Base-by-base conservation (phyloP, 2,329 filamentous ascomycete genomes). In the Aspergillus aculeatus region DNA sequence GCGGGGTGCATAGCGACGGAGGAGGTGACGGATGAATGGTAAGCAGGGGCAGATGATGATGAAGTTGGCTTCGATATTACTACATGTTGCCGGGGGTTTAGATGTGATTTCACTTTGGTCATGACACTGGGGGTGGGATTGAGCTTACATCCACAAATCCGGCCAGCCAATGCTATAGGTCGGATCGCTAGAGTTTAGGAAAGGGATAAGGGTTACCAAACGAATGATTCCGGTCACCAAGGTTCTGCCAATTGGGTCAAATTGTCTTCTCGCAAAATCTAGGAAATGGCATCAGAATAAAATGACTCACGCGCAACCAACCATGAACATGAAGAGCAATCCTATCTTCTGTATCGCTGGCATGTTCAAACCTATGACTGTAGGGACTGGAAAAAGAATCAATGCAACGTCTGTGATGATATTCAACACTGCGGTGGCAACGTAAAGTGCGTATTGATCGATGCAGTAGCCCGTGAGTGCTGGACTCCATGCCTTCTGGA, bases 1-100 rank as follows among this genome's bases (percentile, higher is more conserved):
- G 29, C 58, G 57, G 21, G 69, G 68, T 4, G 61, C 57, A 52
- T 70, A 62, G 14, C 50, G 56, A n/a, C 68, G 64, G 12, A 68
- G 50, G 24, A 71, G 68, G 44, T 69, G 66, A 5, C 67, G 67
- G 5, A 71, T 53, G 51, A 64, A 68, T 1, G 66, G 66, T 2
- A 71, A 62, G 38, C 67, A 68, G 16, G 59, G 61, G 47, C 68
- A 71, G 23, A 70, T 65, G 9, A 71, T 62, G 10, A 69, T 68
- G 10, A 68, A 62, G 47, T 71, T 68, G 35, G 64, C 63, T 65
- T 69, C 69, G 55, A 71, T 62, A 23, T 67, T 64, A 23, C 67
- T 71, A 49, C 23, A 16, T 21, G 19, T 7, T 35, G 11, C 32
- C 5, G 32, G 6, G n/a, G 3, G 21, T 9, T 47, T 19, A 35